These are phyloP conservation scores for Penicillium bialowiezense DNA, from an alignment of 495 filamentous ascomycete species.

Conservation along the genomic window DNA sequence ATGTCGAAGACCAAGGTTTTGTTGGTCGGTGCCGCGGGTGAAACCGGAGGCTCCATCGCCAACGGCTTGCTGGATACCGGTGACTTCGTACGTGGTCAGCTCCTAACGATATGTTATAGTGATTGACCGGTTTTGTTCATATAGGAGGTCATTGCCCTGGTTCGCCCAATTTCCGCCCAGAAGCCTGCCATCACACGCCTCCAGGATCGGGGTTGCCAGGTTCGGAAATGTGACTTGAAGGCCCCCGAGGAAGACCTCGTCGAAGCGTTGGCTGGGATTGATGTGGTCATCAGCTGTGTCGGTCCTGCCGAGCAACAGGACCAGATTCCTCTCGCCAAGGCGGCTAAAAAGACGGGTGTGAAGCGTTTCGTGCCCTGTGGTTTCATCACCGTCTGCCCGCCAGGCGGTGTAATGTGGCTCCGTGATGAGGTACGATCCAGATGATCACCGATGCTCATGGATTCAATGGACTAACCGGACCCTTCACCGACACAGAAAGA, in stretches of 20 bases:
- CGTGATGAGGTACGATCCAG: conserved; percentile 40
- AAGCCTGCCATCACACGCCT: conserved; percentile 45
- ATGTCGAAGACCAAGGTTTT: conserved; percentile 46
- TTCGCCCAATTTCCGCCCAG: conserved; percentile 46
- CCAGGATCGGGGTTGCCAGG: conserved; percentile 43
- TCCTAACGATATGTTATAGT: neutral
- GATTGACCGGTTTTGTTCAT: no score
- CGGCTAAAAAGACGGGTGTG: conserved; percentile 53
- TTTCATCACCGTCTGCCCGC: conserved; percentile 48
- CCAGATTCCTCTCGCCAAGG: conserved; percentile 53
- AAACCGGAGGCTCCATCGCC: conserved; percentile 50
- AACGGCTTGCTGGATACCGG: conserved; percentile 42
- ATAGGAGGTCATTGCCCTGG: conserved; percentile 49
- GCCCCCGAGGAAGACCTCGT: conserved; percentile 46
- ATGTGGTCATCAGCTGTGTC: conserved; percentile 54
- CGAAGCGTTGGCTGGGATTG: conserved; percentile 43
- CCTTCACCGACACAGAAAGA: conserved; percentile 43
- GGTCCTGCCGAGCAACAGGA: conserved; percentile 43
- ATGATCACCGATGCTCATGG: neutral
- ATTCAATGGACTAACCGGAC: conserved; percentile 9
- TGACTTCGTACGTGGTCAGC: conserved; percentile 32
- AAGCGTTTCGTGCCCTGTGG: conserved; percentile 59
- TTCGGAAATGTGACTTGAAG: conserved; percentile 46
- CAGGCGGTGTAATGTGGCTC: conserved; percentile 46
- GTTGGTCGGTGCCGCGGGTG: conserved; percentile 46